Evolutionary conservation across 208 protist species (phyloP).

Genomic region (Porcisia hertigi): DNA sequence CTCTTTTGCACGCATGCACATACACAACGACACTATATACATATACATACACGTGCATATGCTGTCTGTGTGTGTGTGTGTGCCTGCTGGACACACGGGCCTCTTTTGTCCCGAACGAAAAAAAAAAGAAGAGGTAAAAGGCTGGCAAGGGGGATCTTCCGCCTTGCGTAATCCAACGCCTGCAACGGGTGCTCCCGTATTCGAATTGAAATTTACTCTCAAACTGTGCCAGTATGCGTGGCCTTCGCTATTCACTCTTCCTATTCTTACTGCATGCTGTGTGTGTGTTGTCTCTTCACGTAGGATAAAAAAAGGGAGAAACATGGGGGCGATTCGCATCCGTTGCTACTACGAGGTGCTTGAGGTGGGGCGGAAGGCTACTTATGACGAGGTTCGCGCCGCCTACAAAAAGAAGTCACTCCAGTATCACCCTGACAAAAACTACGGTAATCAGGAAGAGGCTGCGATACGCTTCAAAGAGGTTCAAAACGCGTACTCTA

Average conservation of each 20-base stretch:
- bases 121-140: neutral
- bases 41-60: neutral
- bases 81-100: neutral
- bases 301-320: neutral
- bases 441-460: slow-evolving; percentile 83
- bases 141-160: neutral
- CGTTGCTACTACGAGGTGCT: slow-evolving; percentile 91
- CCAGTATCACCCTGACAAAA: slow-evolving; percentile 90
- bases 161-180: neutral
- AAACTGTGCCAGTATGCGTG: neutral
- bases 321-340: slow-evolving; percentile 45
- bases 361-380: slow-evolving; percentile 75
- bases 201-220: neutral
- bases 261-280: neutral
- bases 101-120: neutral
- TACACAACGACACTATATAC: neutral
- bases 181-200: neutral
- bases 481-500: slow-evolving; percentile 89
- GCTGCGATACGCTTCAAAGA: slow-evolving; percentile 82
- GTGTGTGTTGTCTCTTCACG: neutral
- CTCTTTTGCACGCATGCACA: too few relatives aligned
- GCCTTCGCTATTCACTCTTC: neutral
- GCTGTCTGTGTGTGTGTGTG: neutral
- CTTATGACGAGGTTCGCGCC: slow-evolving; percentile 74
- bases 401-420: slow-evolving; percentile 90